A percentile compares a stretch with the other conserved stretches of the same genome.
phyloP scores from a whole-genome alignment of 805 yeast species.

The Metschnikowia drakensbergensis region DNA sequence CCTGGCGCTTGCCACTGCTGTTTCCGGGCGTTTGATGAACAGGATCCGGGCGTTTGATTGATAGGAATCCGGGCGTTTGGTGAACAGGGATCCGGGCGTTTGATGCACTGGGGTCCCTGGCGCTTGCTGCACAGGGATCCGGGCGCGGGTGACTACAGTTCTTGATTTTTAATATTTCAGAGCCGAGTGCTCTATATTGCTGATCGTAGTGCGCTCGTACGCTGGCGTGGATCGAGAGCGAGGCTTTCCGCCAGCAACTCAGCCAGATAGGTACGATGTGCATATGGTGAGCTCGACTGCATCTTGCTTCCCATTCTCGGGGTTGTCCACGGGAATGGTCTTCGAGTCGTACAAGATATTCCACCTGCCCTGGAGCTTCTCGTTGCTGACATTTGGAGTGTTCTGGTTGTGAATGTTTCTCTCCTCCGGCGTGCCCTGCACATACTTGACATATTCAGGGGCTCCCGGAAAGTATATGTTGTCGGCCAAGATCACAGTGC shows the following conservation, averaged over 20 bases:
- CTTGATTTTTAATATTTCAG: too few species aligned
- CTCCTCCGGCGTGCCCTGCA: constrained; percentile 34
- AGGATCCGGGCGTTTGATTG: too few species aligned
- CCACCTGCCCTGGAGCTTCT: constrained; percentile 36
- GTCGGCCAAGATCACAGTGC: constrained; percentile 38
- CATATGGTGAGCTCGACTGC: constrained; percentile 33
- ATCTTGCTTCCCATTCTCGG: constrained; percentile 17
- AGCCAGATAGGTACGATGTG: constrained; percentile 24
- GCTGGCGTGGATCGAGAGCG: too few species aligned
- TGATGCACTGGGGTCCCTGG: too few species aligned
- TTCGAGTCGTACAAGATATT: constrained; percentile 36
- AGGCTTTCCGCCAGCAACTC: not conserved
- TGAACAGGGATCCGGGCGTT: too few species aligned
- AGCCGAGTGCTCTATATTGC: too few species aligned
- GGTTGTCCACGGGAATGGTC: constrained; percentile 19
- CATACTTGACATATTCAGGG: constrained; percentile 38
- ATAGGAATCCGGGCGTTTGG: too few species aligned
- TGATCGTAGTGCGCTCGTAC: too few species aligned
- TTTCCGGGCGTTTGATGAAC: too few species aligned
- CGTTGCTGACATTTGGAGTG: constrained; percentile 26
- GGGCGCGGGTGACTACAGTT: too few species aligned
- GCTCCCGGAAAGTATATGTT: constrained; percentile 35
- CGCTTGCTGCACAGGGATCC: too few species aligned
- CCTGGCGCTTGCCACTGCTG: too few species aligned
- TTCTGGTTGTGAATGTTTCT: constrained; percentile 28